Evolutionary conservation across 108 stramenopile genomes (phyloP).

Genomic region (Discostella pseudostelligera): DNA sequence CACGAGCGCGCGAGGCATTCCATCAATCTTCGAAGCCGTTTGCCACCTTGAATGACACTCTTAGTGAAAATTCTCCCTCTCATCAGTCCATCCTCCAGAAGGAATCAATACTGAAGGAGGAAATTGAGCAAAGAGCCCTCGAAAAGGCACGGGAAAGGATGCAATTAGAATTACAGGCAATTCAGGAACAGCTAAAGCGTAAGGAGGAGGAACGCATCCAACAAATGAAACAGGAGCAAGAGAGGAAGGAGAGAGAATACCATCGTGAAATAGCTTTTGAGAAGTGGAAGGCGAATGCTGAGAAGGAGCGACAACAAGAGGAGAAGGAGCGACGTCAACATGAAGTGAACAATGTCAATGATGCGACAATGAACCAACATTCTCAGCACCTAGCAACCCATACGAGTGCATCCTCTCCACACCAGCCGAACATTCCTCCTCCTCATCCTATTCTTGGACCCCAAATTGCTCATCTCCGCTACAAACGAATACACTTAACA

Average conservation of each 20-base stretch:
- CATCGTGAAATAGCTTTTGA: constrained; percentile 24
- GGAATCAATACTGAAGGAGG: constrained; percentile 11
- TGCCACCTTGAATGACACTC: not conserved
- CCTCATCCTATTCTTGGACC: constrained; percentile 73
- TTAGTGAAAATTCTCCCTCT: no score
- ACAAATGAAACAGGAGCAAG: constrained; percentile 7
- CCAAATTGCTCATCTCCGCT: constrained; percentile 51
- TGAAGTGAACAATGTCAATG: not conserved
- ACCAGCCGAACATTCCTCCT: not conserved
- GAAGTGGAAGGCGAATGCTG: constrained; percentile 28
- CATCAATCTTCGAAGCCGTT: not conserved
- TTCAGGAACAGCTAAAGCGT: constrained; percentile 23
- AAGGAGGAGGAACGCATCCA: constrained; percentile 17
- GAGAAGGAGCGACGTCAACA: not conserved
- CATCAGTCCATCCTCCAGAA: not conserved
- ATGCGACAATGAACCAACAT: not conserved
- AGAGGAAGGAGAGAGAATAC: constrained; percentile 19
- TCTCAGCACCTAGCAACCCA: not conserved
- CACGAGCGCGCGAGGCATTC: constrained; percentile 20
- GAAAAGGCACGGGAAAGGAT: constrained; percentile 21
- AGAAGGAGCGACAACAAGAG: not conserved
- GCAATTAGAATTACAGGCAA: constrained; percentile 22
- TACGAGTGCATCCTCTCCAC: not conserved
- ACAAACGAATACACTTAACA: constrained; percentile 67
- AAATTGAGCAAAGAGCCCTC: constrained; percentile 23